Conservation (phyloP, 345 rosid species). For the Citrus hindsii region DNA sequence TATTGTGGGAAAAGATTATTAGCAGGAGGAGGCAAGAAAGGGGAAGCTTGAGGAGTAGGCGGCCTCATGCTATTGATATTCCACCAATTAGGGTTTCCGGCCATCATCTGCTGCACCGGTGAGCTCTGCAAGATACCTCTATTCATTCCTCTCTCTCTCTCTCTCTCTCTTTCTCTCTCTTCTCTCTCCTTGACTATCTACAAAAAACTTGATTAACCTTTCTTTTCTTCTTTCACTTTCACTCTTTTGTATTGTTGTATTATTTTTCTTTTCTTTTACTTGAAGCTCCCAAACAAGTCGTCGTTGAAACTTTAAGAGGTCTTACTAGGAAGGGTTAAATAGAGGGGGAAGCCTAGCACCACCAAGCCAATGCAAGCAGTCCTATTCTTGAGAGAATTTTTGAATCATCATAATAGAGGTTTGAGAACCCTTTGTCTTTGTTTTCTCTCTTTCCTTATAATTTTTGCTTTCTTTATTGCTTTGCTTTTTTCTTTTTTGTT, state of each 20-base stretch:
- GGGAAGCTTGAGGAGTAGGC: constrained; percentile 41
- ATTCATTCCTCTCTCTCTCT: constrained; percentile 46
- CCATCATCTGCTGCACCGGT: constrained; percentile 75
- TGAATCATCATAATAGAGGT: constrained; percentile 44
- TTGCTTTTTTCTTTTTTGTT: constrained; percentile 31
- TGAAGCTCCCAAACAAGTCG: constrained; percentile 39
- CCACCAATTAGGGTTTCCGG: constrained; percentile 92
- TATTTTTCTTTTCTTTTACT: constrained; percentile 14
- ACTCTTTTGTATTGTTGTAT: neutral
- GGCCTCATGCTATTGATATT: constrained; percentile 63
- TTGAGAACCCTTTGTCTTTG: constrained; percentile 39
- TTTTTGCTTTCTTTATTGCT: constrained; percentile 29
- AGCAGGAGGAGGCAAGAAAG: constrained; percentile 35
- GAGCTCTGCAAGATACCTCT: constrained; percentile 73
- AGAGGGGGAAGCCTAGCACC: constrained; percentile 15
- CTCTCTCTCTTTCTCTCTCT: neutral
- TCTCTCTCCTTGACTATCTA: too few relatives aligned
- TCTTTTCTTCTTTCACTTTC: constrained; percentile 6
- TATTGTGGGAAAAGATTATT: constrained; percentile 38
- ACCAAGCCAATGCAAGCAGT: neutral
- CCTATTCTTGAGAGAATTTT: constrained; percentile 33
- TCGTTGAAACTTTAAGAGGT: constrained; percentile 52
- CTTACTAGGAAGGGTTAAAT: constrained; percentile 39
- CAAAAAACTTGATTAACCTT: neutral
- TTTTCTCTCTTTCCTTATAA: constrained; percentile 22